Conservation (phyloP, 805 yeast species). For the Metschnikowia noctiluminum region DNA sequence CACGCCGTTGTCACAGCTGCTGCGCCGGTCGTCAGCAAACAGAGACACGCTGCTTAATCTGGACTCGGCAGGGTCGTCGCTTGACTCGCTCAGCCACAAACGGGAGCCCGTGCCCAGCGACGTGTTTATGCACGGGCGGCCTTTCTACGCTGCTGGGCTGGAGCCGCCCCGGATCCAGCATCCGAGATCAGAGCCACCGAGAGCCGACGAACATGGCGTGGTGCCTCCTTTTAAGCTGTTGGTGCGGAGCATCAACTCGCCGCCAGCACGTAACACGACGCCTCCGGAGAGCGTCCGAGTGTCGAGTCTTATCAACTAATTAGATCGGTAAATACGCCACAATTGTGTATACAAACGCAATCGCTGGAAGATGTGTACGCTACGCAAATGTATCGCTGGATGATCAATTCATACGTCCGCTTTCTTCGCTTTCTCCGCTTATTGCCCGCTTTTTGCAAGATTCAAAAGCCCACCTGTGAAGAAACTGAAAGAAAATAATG, state of each 20-base stretch:
- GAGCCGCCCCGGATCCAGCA: not conserved
- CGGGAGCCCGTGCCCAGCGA: not conserved
- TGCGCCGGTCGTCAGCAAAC: not conserved
- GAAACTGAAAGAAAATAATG: too few relatives aligned
- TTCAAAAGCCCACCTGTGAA: too few relatives aligned
- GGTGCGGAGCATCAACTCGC: constrained; percentile 8
- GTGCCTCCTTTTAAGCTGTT: constrained; percentile 13
- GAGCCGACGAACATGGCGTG: constrained; percentile 1
- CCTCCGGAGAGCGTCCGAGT: constrained; percentile 11
- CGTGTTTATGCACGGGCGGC: not conserved
- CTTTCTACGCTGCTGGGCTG: not conserved
- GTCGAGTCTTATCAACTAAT: constrained; percentile 15
- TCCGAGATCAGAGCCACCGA: too few relatives aligned
- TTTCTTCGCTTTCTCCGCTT: too few relatives aligned
- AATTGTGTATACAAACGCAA: too few relatives aligned
- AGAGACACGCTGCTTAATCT: not conserved
- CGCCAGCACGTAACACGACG: not conserved
- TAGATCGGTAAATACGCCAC: not conserved
- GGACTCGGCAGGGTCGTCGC: not conserved
- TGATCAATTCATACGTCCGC: too few relatives aligned
- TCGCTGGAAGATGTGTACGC: too few relatives aligned
- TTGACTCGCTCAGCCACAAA: not conserved
- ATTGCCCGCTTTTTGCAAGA: too few relatives aligned
- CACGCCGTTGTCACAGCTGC: not conserved
- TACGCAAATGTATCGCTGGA: too few relatives aligned